phyloP scores from a whole-genome alignment of 192 early-diverging fungal genomes.

The Podila clonocystis region DNA sequence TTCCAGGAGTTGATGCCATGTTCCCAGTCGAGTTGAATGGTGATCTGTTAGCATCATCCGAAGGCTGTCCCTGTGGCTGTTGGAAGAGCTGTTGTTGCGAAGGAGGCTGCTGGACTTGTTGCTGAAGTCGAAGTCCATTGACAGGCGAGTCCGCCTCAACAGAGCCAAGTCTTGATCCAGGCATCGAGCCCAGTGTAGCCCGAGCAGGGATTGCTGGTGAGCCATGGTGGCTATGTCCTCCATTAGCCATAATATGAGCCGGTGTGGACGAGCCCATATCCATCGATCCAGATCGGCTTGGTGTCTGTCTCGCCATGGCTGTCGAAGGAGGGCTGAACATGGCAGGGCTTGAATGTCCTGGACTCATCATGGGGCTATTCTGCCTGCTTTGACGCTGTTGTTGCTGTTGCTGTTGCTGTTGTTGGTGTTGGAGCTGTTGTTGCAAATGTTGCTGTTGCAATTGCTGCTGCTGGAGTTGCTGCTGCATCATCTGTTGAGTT shows the following conservation, averaged over 20 bases:
- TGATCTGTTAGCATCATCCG: not conserved
- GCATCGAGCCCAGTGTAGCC: not conserved
- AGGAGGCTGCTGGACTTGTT: slow-evolving; percentile 2
- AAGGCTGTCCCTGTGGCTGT: not conserved
- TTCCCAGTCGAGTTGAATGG: too few relatives aligned
- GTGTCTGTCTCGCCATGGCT: not conserved
- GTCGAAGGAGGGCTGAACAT: slow-evolving; percentile 4
- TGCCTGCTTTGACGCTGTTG: not conserved
- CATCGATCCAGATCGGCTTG: slow-evolving; percentile 7
- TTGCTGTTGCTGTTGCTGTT: slow-evolving; percentile 1
- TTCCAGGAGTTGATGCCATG: too few relatives aligned
- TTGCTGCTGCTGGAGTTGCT: slow-evolving; percentile 2
- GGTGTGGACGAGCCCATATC: not conserved
- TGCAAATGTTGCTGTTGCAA: not conserved
- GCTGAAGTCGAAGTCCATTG: not conserved
- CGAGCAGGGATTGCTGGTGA: not conserved
- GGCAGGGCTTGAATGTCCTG: not conserved
- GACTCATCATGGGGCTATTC: slow-evolving; percentile 7
- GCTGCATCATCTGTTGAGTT: not conserved
- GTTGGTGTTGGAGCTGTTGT: not conserved
- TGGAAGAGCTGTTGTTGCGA: not conserved
- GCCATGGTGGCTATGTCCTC: not conserved
- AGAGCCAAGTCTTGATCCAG: slow-evolving; percentile 6
- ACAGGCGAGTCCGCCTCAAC: not conserved
- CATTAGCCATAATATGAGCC: slow-evolving; percentile 3